Conservation (phyloP, 23 red algal species). For the Pyropia yezoensis region DNA sequence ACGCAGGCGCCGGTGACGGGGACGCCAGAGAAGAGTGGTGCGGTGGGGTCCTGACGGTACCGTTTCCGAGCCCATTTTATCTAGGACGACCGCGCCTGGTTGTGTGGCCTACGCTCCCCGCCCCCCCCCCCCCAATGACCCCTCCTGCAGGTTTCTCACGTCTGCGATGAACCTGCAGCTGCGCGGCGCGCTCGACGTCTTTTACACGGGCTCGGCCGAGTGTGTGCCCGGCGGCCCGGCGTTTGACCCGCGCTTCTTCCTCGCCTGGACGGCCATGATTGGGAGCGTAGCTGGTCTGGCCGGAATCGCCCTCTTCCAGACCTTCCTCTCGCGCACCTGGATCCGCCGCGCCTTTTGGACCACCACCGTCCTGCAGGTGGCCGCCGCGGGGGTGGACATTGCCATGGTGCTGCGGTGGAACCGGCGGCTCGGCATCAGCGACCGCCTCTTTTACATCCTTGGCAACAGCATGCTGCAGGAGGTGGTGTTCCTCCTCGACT, state of each 20-base stretch:
- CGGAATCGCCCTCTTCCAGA: conserved; percentile 41
- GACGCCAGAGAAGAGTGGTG: too few species aligned
- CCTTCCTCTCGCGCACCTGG: conserved; percentile 19
- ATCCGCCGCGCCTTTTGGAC: conserved; percentile 57
- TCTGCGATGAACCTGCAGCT: too few species aligned
- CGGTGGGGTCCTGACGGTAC: too few species aligned
- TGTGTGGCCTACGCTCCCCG: too few species aligned
- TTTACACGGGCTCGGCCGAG: conserved; percentile 12
- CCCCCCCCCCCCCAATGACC: too few species aligned
- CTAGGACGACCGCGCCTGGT: too few species aligned
- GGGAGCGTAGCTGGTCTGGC: conserved; percentile 33
- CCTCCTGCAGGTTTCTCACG: too few species aligned
- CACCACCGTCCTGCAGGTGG: conserved; percentile 43
- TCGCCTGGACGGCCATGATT: conserved; percentile 44
- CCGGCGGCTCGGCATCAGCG: conserved; percentile 33
- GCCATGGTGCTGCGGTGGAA: conserved; percentile 42
- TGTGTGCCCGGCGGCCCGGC: conserved; percentile 50
- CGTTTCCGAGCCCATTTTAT: too few species aligned
- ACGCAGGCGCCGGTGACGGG: too few species aligned
- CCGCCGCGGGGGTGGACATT: conserved; percentile 41
- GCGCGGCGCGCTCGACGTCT: too few species aligned
- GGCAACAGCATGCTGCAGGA: too few species aligned
- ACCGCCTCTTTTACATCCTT: conserved; percentile 30
- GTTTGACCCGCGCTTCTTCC: conserved; percentile 43
- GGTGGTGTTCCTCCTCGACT: conserved; percentile 11